Evolutionary conservation across 169 alveolate species (phyloP).

Genomic region (Ophryocystis elektroscirrha): DNA sequence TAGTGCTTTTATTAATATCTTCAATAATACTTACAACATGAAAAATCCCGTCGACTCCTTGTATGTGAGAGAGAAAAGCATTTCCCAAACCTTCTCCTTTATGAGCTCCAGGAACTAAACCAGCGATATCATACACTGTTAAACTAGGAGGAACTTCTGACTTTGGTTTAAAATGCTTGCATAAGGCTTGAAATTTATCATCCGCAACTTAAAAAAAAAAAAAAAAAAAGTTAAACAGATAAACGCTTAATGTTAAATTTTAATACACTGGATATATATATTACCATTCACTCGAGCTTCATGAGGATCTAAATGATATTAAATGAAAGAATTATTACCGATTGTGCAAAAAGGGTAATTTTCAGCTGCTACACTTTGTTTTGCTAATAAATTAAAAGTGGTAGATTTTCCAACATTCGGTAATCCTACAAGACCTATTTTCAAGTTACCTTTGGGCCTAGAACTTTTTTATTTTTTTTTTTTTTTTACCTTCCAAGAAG

Average conservation of each 20-base stretch:
- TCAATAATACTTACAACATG: constrained; percentile 71
- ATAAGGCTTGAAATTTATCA: constrained; percentile 78
- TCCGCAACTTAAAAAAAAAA: constrained; percentile 38
- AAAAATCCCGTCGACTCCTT: constrained; percentile 86
- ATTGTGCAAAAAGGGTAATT: constrained; percentile 89
- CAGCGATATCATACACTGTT: constrained; percentile 92
- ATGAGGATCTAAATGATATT: constrained; percentile 74
- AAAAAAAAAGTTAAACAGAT: constrained; percentile 1
- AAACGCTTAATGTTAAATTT: background rate
- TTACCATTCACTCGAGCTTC: constrained; percentile 71
- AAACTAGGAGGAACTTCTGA: constrained; percentile 77
- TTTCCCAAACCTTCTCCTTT: constrained; percentile 97
- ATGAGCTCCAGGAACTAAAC: constrained; percentile 92
- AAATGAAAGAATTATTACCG: background rate
- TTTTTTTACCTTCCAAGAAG: no score
- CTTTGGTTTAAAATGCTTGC: constrained; percentile 74
- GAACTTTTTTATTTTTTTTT: no score
- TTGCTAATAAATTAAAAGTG: constrained; percentile 81
- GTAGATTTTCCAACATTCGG: constrained; percentile 72
- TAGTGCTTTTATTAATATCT: background rate
- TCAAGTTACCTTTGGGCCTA: constrained; percentile 58
- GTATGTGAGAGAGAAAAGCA: constrained; percentile 83
- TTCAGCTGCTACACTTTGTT: constrained; percentile 81
- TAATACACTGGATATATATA: background rate
- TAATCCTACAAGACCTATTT: constrained; percentile 95